Base-by-base conservation (phyloP, 805 yeast genomes). In the Saccharomyces eubayanus region DNA sequence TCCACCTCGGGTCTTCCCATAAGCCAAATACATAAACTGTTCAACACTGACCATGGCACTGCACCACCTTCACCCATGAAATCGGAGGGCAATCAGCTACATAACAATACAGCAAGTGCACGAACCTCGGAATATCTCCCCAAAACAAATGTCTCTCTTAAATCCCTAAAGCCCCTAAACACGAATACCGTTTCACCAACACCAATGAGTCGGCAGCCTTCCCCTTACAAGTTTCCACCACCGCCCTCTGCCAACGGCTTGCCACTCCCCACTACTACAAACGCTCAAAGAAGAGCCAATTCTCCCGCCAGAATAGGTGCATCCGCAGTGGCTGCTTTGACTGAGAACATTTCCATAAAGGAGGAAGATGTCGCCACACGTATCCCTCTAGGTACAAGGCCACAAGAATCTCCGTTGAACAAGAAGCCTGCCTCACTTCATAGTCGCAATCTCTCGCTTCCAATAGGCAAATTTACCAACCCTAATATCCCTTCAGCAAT, bases 271-370 rank as follows among this genome's bases (percentile, higher is more conserved):
- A 16, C 43, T 8, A 11, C 24, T 8, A 36, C 21, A 16, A n/a
- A 16, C 9, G 36, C 31, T 9, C 63, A 62, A 47, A 61, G 60
- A 56, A 67, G 84, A 56, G 80, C 84, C 16, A 66, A 77, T 30
- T 82, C 88, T 1, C 90, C 90, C 0, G 86, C 89, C 0, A 82
- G 81, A 59, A 76, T 84, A 10, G 91, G 91, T 0, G 89, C 89
- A 1, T 79, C 77, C 24, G 89, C 89, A 1, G 87, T 85, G 1
- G 85, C 88, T 0, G 72, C 74, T 1, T 60, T 79, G 31, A 67
- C 66, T 41, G 65, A 67, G 11, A 57, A 62, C 6, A 59, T 58
- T 6, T 51, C 49, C 2, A 52, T 68, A 27, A 67, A 62, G 51
- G 71, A 68, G 48, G 70, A 67, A 53, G 64, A 59, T 6, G 20